Conservation (phyloP, 805 yeast species). For the Zygotorulaspora chibaensis region DNA sequence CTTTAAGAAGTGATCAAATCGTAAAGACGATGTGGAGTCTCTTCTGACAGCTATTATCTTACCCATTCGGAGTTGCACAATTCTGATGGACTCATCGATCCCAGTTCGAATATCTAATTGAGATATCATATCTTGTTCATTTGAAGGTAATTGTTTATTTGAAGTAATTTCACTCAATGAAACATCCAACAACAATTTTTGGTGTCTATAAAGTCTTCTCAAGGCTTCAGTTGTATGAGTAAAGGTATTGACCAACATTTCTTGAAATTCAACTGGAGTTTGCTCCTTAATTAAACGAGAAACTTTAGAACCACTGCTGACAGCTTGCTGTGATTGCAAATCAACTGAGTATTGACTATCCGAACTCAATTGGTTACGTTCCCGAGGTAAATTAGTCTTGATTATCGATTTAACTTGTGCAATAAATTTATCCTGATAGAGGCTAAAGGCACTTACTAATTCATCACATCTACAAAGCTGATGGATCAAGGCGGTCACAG, state of each 20-base stretch:
- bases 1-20: conserved; percentile 58
- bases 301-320: conserved; percentile 38
- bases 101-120: conserved; percentile 63
- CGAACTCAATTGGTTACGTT: conserved; percentile 17
- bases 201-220: conserved; percentile 70
- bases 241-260: conserved; percentile 58
- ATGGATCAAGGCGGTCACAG: conserved; percentile 45
- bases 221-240: conserved; percentile 66
- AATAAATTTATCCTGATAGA: conserved; percentile 64
- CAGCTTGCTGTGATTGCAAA: conserved; percentile 19
- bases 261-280: conserved; percentile 71
- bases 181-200: conserved; percentile 69
- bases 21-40: conserved; percentile 57
- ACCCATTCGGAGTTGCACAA: conserved; percentile 71
- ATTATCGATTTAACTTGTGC: conserved; percentile 71
- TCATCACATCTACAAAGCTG: conserved; percentile 62
- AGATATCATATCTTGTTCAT: conserved; percentile 41
- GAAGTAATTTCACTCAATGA: conserved; percentile 45
- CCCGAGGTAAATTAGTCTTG: conserved; percentile 57
- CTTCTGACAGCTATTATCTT: conserved; percentile 74
- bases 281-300: conserved; percentile 54
- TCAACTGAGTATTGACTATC: conserved; percentile 7
- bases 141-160: conserved; percentile 21
- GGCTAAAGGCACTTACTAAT: conserved; percentile 54
- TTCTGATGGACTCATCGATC: conserved; percentile 62